phyloP scores from a whole-genome alignment of 306 rosid species.

The Dicorynia guianensis region DNA sequence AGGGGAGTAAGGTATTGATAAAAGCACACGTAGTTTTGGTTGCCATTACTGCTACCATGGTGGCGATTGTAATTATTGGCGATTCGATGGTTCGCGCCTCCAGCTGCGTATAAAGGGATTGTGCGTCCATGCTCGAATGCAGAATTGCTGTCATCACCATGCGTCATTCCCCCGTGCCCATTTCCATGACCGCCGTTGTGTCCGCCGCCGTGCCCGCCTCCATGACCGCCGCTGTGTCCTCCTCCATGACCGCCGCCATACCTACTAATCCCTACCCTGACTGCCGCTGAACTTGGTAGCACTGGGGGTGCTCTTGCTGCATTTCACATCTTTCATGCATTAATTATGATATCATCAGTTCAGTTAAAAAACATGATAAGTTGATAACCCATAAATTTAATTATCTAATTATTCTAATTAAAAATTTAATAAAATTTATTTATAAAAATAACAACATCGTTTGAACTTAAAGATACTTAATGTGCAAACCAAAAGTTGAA shows the following conservation, averaged over 20 bases:
- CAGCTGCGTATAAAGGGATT: constrained; percentile 15
- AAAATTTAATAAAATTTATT: too few relatives aligned
- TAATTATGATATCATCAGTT: too few relatives aligned
- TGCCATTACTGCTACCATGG: background rate
- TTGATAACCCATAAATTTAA: too few relatives aligned
- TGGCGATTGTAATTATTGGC: background rate
- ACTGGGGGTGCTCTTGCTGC: background rate
- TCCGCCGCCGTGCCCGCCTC: constrained; percentile 18
- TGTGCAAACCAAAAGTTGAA: background rate
- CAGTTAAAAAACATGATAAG: too few relatives aligned
- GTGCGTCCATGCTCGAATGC: background rate
- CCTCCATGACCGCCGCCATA: constrained; percentile 13
- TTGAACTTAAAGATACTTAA: too few relatives aligned
- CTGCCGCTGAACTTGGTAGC: background rate
- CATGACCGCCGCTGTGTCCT: background rate
- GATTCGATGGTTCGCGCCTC: background rate
- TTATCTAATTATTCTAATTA: too few relatives aligned
- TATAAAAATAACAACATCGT: too few relatives aligned
- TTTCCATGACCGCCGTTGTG: background rate
- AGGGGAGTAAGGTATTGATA: background rate
- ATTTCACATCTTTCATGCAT: too few relatives aligned
- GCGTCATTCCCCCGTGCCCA: constrained; percentile 11
- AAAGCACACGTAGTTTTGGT: background rate
- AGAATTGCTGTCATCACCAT: constrained; percentile 1
- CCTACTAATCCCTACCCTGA: background rate